Conservation (phyloP, 768 basidiomycete genomes). For the Boletus rubescentipes region DNA sequence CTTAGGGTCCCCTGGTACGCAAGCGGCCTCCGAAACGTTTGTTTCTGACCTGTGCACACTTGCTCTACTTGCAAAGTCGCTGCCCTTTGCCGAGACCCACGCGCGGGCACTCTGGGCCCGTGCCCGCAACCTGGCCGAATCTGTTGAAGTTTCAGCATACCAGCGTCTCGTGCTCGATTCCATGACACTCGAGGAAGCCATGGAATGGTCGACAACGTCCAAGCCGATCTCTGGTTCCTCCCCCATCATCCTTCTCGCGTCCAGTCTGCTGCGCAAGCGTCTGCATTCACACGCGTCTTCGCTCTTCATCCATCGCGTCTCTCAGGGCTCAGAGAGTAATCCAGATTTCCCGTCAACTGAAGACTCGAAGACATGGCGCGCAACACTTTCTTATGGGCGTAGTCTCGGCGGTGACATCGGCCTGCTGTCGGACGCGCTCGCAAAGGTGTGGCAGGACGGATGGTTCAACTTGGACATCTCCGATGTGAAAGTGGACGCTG, state of each 20-base stretch:
- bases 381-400: slow-evolving; percentile 56
- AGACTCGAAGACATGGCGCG: slow-evolving; percentile 39
- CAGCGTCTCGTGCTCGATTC: slow-evolving; percentile 57
- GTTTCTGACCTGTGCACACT: slow-evolving; percentile 55
- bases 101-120: slow-evolving; percentile 47
- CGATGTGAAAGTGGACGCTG: slow-evolving; percentile 29
- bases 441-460: slow-evolving; percentile 52
- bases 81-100: slow-evolving; percentile 36
- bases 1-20: background rate
- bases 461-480: slow-evolving; percentile 29
- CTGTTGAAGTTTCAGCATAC: slow-evolving; percentile 37
- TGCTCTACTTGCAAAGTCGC: slow-evolving; percentile 51
- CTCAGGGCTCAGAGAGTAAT: slow-evolving; percentile 20
- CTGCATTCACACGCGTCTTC: slow-evolving; percentile 51
- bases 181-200: slow-evolving; percentile 56
- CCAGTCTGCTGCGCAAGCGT: slow-evolving; percentile 48
- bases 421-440: slow-evolving; percentile 53
- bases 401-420: slow-evolving; percentile 61
- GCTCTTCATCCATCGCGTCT: slow-evolving; percentile 52
- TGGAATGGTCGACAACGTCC: slow-evolving; percentile 34
- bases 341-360: slow-evolving; percentile 20
- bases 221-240: slow-evolving; percentile 18
- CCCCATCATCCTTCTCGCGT: slow-evolving; percentile 53
- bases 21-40: slow-evolving; percentile 32
- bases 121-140: slow-evolving; percentile 27